Base-by-base conservation (phyloP, 768 basidiomycete species). In the Pisolithus tinctorius region DNA sequence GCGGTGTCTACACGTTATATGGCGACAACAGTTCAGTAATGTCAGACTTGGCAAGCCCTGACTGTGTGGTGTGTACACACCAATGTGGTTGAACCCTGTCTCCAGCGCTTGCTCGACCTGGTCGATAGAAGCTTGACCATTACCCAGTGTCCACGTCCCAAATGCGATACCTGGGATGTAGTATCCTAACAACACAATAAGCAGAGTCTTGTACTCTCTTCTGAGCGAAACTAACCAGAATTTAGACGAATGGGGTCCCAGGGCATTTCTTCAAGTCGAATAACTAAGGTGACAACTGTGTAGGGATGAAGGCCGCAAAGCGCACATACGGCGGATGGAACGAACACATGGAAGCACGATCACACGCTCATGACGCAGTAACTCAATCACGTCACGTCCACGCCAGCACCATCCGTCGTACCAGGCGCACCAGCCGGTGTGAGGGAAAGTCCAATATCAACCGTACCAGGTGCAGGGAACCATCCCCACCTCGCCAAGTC, bases 111-210 rank as follows among this genome's bases (percentile, higher is more conserved):
- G 80, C 56, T 79, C 80, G 26, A 86, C 80, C 57, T 77, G 74
- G 59, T 76, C 72, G 20, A 73, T 72, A 5, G 78, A 63, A 25
- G 65, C 69, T 52, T 78, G 74, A 0, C 82, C 83, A 37, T 79
- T 78, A 1, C 81, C 81, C n/a, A 81, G 55, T 39, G 71, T 79
- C 79, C 82, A 84, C 3, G 84, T 84, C 29, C 83, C 84, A 58
- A 81, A 83, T 55, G 74, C 83, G 42, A 86, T 73, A 53, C 72
- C 65, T 14, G 77, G 71, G 62, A 68, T 72, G 26, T 52, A 58
- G 46, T 71, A 64, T 5, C 80, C 79, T 82, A 41, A 16, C 16
- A 3, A 31, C 49, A 25, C 25, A 29, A 26, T 43, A 27, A 26
- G 16, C 53, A 27, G 9, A n/a, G 44, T 23, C 47, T 27, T 26